These are phyloP conservation scores for Starmerella lactis-condensi DNA, from an alignment of 805 yeast genomes.

Conservation along the genomic window DNA sequence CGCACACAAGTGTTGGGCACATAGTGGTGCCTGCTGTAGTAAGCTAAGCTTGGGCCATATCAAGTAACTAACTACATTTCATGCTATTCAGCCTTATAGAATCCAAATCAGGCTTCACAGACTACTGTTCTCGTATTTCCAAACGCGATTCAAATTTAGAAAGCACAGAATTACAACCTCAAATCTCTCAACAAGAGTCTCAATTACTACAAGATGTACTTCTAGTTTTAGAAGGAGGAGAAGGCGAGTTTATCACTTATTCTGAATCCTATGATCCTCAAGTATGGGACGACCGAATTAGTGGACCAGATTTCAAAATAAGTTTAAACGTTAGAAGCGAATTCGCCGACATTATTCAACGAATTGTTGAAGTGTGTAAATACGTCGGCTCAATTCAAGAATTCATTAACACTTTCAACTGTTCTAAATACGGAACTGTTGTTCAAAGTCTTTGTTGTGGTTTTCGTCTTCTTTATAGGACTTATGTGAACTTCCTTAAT, in stretches of 20 bases:
- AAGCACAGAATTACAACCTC: conserved; percentile 10
- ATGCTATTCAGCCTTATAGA: too few species aligned
- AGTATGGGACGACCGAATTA: conserved; percentile 27
- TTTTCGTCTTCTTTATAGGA: conserved; percentile 26
- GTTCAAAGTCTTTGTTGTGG: conserved; percentile 54
- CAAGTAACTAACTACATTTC: too few species aligned
- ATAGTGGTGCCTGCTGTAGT: too few species aligned
- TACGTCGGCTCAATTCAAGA: conserved; percentile 38
- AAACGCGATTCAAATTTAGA: background rate
- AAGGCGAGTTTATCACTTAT: conserved; percentile 60
- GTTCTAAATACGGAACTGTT: conserved; percentile 43
- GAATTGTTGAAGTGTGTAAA: conserved; percentile 44
- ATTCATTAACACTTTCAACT: conserved; percentile 44
- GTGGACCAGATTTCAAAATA: conserved; percentile 60
- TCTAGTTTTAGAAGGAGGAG: conserved; percentile 39
- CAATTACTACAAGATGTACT: conserved; percentile 52
- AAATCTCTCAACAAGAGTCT: conserved; percentile 48
- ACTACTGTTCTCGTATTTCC: background rate
- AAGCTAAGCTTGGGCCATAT: too few species aligned
- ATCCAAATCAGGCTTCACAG: too few species aligned
- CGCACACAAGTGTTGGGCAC: too few species aligned
- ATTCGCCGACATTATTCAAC: conserved; percentile 47
- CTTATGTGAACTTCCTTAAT: conserved; percentile 22
- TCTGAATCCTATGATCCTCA: conserved; percentile 40
- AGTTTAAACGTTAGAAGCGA: conserved; percentile 57